phyloP scores from a whole-genome alignment of 2,329 filamentous ascomycete genomes.

The Pyricularia sp. region DNA sequence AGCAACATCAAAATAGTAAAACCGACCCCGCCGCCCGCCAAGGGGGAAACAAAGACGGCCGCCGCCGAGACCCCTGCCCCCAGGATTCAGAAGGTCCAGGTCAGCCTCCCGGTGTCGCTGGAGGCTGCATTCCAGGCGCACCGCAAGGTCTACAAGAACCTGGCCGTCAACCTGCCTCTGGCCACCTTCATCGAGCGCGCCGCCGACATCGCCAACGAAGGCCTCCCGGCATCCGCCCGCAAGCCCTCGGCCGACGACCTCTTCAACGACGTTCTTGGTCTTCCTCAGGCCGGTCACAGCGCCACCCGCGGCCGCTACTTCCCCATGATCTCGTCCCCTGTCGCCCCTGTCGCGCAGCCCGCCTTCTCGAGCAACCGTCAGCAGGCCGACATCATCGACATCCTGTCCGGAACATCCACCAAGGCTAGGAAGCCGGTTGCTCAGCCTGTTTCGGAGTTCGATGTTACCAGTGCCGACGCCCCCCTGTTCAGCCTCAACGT shows the following conservation, averaged over 20 bases:
- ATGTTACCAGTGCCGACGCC: not conserved
- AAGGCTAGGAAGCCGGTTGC: not conserved
- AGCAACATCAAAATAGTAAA: slow-evolving; percentile 86
- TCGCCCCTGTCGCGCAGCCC: slow-evolving; percentile 29
- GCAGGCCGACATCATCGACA: slow-evolving; percentile 67
- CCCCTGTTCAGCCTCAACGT: slow-evolving; percentile 69
- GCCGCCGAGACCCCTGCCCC: slow-evolving; percentile 15
- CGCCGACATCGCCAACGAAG: slow-evolving; percentile 77
- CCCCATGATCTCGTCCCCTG: slow-evolving; percentile 56
- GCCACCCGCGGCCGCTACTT: slow-evolving; percentile 54
- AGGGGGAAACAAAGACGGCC: slow-evolving; percentile 20
- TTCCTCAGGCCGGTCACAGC: slow-evolving; percentile 35
- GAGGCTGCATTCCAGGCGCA: slow-evolving; percentile 71
- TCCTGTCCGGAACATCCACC: slow-evolving; percentile 27
- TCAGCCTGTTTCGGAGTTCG: not conserved
- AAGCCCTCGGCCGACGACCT: slow-evolving; percentile 70
- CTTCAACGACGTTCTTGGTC: slow-evolving; percentile 79
- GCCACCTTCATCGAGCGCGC: slow-evolving; percentile 83
- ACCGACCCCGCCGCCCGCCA: slow-evolving; percentile 18
- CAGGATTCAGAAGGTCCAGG: slow-evolving; percentile 47
- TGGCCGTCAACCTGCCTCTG: slow-evolving; percentile 74
- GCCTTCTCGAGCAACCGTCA: slow-evolving; percentile 22
- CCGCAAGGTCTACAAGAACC: slow-evolving; percentile 64
- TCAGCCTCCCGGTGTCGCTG: slow-evolving; percentile 72
- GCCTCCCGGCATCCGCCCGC: slow-evolving; percentile 59